phyloP scores from a whole-genome alignment of 768 basidiomycete species.

The Pleurotus platypus region DNA sequence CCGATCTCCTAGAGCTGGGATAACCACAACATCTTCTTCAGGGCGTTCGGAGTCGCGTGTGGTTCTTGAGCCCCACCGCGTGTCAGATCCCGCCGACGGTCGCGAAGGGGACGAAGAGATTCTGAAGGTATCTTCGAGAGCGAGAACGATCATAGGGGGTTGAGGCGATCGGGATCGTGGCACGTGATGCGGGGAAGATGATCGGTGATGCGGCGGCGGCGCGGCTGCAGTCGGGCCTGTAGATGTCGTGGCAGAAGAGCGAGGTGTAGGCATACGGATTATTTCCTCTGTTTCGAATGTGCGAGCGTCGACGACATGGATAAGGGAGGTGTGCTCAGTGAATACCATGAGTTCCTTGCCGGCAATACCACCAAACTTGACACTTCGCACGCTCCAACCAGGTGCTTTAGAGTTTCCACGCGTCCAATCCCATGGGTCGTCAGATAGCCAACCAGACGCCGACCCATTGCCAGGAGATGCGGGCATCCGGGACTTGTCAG shows the following conservation, averaged over 20 bases:
- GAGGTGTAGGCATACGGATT: slow-evolving; percentile 49
- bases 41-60: slow-evolving; percentile 23
- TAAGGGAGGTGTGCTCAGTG: slow-evolving; percentile 83
- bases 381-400: slow-evolving; percentile 80
- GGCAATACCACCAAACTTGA: slow-evolving; percentile 69
- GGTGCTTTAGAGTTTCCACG: slow-evolving; percentile 55
- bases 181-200: slow-evolving; percentile 8
- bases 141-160: slow-evolving; percentile 38
- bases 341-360: slow-evolving; percentile 82
- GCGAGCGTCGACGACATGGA: slow-evolving; percentile 84
- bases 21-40: slow-evolving; percentile 49
- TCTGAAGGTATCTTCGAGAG: slow-evolving; percentile 59
- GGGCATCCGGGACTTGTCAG: slow-evolving; percentile 36
- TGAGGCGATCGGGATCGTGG: not conserved
- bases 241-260: not conserved
- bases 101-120: slow-evolving; percentile 22
- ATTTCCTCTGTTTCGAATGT: slow-evolving; percentile 81
- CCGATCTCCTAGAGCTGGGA: slow-evolving; percentile 52
- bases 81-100: not conserved
- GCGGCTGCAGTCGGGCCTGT: slow-evolving; percentile 4
- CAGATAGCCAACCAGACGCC: slow-evolving; percentile 51
- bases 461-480: slow-evolving; percentile 31
- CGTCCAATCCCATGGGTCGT: slow-evolving; percentile 70
- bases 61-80: not conserved
- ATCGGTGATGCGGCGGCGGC: not conserved